Conservation (phyloP, 805 yeast genomes). For the Pichia insulana region DNA sequence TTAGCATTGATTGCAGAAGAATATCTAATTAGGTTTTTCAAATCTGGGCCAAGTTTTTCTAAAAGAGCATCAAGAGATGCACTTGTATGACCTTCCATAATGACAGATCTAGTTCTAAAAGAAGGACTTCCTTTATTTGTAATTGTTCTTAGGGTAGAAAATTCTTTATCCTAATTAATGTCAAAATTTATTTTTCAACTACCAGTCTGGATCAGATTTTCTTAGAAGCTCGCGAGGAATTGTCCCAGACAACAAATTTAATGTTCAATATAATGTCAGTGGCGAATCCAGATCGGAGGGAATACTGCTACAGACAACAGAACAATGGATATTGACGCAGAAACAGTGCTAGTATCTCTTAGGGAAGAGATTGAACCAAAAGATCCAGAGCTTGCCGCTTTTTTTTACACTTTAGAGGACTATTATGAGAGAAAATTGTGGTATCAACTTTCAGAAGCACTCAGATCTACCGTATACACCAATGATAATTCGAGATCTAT, state of each 20-base stretch:
- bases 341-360: constrained; percentile 46
- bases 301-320: too few species aligned
- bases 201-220: too few species aligned
- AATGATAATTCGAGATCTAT: constrained; percentile 43
- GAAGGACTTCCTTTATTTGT: too few species aligned
- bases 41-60: constrained; percentile 33
- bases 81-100: neutral
- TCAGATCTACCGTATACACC: constrained; percentile 51
- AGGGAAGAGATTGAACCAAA: constrained; percentile 54
- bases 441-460: constrained; percentile 79
- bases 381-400: constrained; percentile 43
- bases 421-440: constrained; percentile 82
- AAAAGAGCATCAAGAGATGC: constrained; percentile 8
- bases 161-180: too few species aligned
- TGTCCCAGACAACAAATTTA: too few species aligned
- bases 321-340: constrained; percentile 29
- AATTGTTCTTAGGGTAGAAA: too few species aligned
- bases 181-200: too few species aligned
- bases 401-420: constrained; percentile 69
- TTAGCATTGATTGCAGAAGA: constrained; percentile 65
- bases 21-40: constrained; percentile 53
- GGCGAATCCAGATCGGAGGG: constrained; percentile 1
- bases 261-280: too few species aligned
- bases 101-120: neutral
- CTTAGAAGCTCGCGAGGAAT: too few species aligned